Evolutionary conservation across 2,329 filamentous ascomycete species (phyloP).

Genomic region (Pestalotiopsis sp.): DNA sequence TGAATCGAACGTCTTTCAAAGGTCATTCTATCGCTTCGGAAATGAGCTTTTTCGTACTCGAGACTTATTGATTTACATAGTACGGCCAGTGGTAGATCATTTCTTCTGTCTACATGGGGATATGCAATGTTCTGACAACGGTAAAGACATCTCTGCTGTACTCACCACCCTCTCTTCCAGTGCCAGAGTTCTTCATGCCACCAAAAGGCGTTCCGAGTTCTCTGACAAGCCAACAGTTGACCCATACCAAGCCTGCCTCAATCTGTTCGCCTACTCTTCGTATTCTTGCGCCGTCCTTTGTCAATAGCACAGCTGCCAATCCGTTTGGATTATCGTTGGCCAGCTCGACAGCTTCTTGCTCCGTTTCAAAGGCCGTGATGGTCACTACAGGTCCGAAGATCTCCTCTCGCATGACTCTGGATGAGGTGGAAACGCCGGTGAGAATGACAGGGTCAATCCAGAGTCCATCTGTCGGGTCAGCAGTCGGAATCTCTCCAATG

Average conservation of each 20-base stretch:
- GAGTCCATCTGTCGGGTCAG: conserved; percentile 23
- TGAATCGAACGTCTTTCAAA: too few species aligned
- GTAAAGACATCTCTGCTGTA: conserved; percentile 37
- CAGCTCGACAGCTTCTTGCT: conserved; percentile 28
- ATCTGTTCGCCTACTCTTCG: conserved; percentile 34
- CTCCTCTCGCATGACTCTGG: conserved; percentile 39
- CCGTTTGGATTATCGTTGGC: conserved; percentile 34
- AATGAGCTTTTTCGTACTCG: neutral
- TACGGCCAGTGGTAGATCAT: neutral
- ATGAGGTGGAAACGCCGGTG: conserved; percentile 24
- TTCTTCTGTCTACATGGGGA: conserved; percentile 19
- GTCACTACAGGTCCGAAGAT: conserved; percentile 46
- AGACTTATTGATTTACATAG: neutral
- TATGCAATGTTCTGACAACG: conserved; percentile 32
- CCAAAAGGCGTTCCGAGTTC: conserved; percentile 37
- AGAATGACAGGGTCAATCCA: conserved; percentile 32
- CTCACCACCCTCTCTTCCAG: conserved; percentile 33
- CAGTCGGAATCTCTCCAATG: conserved; percentile 23
- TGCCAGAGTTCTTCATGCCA: conserved; percentile 37
- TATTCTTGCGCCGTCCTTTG: conserved; percentile 31
- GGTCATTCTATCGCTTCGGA: too few species aligned
- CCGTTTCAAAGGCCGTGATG: conserved; percentile 37
- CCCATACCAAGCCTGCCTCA: conserved; percentile 35
- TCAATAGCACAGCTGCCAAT: conserved; percentile 33
- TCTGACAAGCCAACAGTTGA: conserved; percentile 36